Conservation (phyloP, 2,329 filamentous ascomycete genomes). For the Pseudocercospora cruenta region DNA sequence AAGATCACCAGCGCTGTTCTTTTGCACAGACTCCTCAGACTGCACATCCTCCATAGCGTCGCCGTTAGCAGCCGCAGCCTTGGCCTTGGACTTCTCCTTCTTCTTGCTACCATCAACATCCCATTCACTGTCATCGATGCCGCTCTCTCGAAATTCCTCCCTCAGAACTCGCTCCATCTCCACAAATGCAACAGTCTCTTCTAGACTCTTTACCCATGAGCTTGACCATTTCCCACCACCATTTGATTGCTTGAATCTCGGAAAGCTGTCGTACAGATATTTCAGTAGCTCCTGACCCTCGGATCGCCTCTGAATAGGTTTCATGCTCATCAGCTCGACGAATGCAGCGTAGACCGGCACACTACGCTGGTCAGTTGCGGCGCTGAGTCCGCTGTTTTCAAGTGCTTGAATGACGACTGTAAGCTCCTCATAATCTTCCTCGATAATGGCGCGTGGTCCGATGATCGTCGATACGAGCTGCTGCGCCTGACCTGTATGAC, state of each 20-base stretch:
- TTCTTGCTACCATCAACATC: neutral
- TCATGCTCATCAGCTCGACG: constrained; percentile 25
- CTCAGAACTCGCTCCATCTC: constrained; percentile 80
- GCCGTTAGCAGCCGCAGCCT: constrained; percentile 8
- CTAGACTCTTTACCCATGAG: constrained; percentile 38
- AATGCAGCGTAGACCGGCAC: constrained; percentile 70
- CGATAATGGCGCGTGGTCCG: constrained; percentile 79
- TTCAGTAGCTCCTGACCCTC: constrained; percentile 35
- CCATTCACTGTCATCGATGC: neutral
- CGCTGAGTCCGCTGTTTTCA: constrained; percentile 45
- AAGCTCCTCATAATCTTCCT: constrained; percentile 74
- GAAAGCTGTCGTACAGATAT: constrained; percentile 41
- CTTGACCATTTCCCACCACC: constrained; percentile 44
- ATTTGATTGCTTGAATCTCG: neutral
- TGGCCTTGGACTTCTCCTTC: neutral
- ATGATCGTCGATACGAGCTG: constrained; percentile 78
- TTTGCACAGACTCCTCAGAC: constrained; percentile 39
- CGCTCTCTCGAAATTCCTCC: constrained; percentile 58
- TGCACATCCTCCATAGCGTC: constrained; percentile 41
- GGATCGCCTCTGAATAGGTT: constrained; percentile 37
- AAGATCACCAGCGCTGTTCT: constrained; percentile 44
- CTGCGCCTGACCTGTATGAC: constrained; percentile 71
- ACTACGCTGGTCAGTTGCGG: constrained; percentile 72
- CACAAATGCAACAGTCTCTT: constrained; percentile 70
- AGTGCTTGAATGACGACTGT: constrained; percentile 74